Conservation (phyloP, 768 basidiomycete species). For the Lactifluus volemus region DNA sequence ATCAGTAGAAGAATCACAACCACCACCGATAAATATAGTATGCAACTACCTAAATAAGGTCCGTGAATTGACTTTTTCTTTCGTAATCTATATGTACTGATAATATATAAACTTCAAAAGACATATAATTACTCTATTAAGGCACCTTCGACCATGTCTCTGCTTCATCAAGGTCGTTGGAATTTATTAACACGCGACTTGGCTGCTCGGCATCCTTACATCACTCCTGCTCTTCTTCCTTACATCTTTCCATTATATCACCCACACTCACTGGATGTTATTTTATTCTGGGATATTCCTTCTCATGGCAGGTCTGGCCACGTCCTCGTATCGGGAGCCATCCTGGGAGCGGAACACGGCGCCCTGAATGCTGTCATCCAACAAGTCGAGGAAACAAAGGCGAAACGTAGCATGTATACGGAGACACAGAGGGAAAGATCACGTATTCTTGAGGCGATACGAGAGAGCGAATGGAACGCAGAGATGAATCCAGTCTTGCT, state of each 20-base stretch:
- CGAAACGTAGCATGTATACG: constrained; percentile 81
- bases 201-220: constrained; percentile 41
- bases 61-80: neutral
- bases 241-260: constrained; percentile 75
- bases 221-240: constrained; percentile 43
- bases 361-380: constrained; percentile 53
- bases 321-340: constrained; percentile 46
- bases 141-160: constrained; percentile 31
- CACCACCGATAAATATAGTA: constrained; percentile 22
- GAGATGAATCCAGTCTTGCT: constrained; percentile 66
- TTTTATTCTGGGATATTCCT: constrained; percentile 71
- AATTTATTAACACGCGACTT: constrained; percentile 32
- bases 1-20: constrained; percentile 13
- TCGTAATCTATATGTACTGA: neutral
- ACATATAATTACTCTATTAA: constrained; percentile 16
- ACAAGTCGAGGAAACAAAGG: constrained; percentile 51
- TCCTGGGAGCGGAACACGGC: constrained; percentile 62
- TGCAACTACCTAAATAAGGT: constrained; percentile 20
- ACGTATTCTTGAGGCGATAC: constrained; percentile 58
- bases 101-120: neutral
- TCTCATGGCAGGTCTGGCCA: constrained; percentile 53
- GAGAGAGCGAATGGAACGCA: constrained; percentile 62
- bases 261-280: constrained; percentile 60
- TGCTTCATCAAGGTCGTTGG: constrained; percentile 46
- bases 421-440: constrained; percentile 73